Evolutionary conservation across 2,329 filamentous ascomycete genomes (phyloP), one percentile per base, ranked within the genome.

Genomic region (Colletotrichum acutatum): DNA sequence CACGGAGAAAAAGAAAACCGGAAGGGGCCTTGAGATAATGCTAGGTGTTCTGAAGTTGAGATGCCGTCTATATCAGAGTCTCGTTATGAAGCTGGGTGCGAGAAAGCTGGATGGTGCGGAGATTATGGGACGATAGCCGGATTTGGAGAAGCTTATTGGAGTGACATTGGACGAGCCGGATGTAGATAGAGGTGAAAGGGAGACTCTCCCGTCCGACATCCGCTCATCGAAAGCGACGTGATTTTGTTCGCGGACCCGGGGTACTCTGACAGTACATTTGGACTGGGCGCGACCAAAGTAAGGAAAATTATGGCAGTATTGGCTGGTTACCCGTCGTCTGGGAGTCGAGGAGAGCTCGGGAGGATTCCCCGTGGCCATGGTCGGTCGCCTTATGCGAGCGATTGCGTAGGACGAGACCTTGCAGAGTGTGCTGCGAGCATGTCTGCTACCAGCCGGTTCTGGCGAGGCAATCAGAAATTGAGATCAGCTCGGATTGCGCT

Each of bases 121-220:
- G 69, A 53, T 42, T 42, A 26, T 69, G 58, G 63, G 34, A 62
- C 16, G 49, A 62, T 26, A 67, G 57, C 57, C 63, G 64, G n/a
- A 24, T 34, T 71, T 71, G 64, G 64, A 62, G 64, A 68, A 68
- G 24, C 24, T 22, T 14, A 11, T 14, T 57, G 22, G 32, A n/a
- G 42, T 24, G 46, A 53, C 59, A 59, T 59, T 63, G 65, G 69
- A 68, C 64, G 64, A 59, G 68, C 46, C 54, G 24, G 24, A 19
- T 28, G 59, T 32, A 6, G n/a, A 34, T 63, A 12, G 42, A 61
- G 14, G 56, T 30, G 49, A 7, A 22, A 46, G 28, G 64, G 68
- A 68, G 64, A 52, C 58, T 63, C 65, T 32, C 60, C 66, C 56
- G 67, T 56, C 46, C 49, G 34, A 37, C 46, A 32, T 65, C 70